Percentiles rank a stretch among this genome's conserved stretches.
phyloP scores from a whole-genome alignment of 352 stramenopile genomes.

The Globisporangium orthogonon region DNA sequence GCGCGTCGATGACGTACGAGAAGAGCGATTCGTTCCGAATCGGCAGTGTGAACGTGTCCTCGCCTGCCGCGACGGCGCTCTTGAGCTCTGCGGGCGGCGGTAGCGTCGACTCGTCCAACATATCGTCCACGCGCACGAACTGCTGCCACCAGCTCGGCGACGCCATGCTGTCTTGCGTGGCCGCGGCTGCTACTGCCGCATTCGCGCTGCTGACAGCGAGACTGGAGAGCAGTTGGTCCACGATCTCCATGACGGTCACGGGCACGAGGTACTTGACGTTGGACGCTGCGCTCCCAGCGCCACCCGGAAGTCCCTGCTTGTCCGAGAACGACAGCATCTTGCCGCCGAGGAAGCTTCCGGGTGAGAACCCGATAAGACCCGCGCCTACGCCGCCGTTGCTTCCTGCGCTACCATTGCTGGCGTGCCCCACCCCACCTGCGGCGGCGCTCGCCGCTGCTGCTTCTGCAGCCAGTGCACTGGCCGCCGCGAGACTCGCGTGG shows the following conservation, averaged over 20 bases:
- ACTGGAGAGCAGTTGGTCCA: conserved; percentile 32
- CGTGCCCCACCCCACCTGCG: no score
- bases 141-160: conserved; percentile 18
- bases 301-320: not conserved
- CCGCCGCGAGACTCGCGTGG: not conserved
- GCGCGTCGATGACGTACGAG: conserved; percentile 24
- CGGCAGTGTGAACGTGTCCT: conserved; percentile 15
- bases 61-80: not conserved
- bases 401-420: not conserved
- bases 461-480: not conserved
- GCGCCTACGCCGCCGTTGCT: not conserved
- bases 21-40: conserved; percentile 34
- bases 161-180: not conserved
- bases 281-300: not conserved
- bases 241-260: conserved; percentile 26
- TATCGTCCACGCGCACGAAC: conserved; percentile 30
- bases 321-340: conserved; percentile 16
- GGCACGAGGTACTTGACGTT: conserved; percentile 22
- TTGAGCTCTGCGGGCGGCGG: conserved; percentile 11
- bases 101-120: conserved; percentile 10
- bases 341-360: conserved; percentile 10
- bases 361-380: conserved; percentile 9
- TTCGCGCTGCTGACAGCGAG: conserved; percentile 5
- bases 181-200: not conserved
- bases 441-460: not conserved